Conservation (phyloP, 2,329 filamentous ascomycete genomes). For the Fusarium bactridioides region DNA sequence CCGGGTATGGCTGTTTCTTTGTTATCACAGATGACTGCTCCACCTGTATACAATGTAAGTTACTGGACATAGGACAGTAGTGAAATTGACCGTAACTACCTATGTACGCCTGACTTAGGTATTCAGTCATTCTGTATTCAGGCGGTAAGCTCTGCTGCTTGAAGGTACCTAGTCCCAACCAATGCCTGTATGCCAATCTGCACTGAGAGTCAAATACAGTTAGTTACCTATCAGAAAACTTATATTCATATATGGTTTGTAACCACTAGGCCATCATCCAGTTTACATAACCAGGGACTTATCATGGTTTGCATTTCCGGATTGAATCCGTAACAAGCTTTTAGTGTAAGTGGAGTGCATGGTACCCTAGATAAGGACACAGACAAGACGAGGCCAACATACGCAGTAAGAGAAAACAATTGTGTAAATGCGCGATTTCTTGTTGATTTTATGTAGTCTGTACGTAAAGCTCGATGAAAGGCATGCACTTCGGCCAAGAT, state of each 20-base stretch:
- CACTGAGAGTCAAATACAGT: background rate
- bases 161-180: background rate
- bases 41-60: background rate
- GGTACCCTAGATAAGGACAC: background rate
- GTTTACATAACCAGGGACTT: background rate
- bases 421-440: conserved; percentile 3
- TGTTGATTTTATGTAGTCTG: background rate
- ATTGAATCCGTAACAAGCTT: conserved; percentile 8
- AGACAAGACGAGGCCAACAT: background rate
- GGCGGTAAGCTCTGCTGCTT: background rate
- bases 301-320: conserved; percentile 1
- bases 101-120: background rate
- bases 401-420: background rate
- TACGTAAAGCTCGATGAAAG: background rate
- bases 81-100: no score
- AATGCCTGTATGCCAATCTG: background rate
- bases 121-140: background rate
- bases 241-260: background rate
- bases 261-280: background rate
- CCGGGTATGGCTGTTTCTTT: background rate
- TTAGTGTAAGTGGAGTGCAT: background rate
- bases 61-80: background rate
- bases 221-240: background rate
- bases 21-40: background rate
- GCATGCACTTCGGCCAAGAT: background rate